Evolutionary conservation across 2,329 filamentous ascomycete genomes (phyloP).

Genomic region (Magnaporthiopsis rhizophila): DNA sequence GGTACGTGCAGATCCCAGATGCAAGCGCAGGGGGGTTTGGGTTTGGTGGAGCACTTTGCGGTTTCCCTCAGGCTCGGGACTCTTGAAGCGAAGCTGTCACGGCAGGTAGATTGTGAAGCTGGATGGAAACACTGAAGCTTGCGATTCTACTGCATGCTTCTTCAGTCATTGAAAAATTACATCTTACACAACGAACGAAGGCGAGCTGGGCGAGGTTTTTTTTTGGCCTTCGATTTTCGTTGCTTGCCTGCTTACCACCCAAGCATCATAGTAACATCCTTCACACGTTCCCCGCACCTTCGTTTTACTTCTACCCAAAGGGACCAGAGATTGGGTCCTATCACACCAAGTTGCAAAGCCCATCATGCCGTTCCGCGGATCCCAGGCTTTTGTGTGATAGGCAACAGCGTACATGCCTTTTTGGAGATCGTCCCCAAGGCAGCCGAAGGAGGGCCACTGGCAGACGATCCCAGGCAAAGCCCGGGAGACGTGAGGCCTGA

Average conservation of each 20-base stretch:
- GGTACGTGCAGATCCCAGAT: neutral
- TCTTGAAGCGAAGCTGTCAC: neutral
- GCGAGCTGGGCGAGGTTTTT: too few species aligned
- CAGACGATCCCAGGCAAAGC: too few species aligned
- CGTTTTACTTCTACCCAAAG: neutral
- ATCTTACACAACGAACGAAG: neutral
- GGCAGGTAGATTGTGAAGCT: neutral
- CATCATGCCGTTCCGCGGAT: neutral
- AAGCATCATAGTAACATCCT: too few species aligned
- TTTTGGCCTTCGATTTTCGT: too few species aligned
- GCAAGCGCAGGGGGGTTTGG: neutral
- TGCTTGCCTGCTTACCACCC: too few species aligned
- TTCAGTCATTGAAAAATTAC: too few species aligned
- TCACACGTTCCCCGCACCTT: neutral
- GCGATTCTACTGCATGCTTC: neutral
- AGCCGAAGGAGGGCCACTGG: neutral
- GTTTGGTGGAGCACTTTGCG: neutral
- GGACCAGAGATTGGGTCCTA: neutral
- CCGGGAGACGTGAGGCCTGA: neutral
- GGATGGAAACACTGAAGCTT: neutral
- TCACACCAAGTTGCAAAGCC: neutral
- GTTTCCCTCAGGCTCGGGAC: neutral
- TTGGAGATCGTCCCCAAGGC: neutral
- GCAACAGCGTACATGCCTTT: neutral
- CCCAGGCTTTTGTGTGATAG: neutral